Evolutionary conservation across 2,329 filamentous ascomycete species (phyloP).

Genomic region (Curvularia hawaiiensis): DNA sequence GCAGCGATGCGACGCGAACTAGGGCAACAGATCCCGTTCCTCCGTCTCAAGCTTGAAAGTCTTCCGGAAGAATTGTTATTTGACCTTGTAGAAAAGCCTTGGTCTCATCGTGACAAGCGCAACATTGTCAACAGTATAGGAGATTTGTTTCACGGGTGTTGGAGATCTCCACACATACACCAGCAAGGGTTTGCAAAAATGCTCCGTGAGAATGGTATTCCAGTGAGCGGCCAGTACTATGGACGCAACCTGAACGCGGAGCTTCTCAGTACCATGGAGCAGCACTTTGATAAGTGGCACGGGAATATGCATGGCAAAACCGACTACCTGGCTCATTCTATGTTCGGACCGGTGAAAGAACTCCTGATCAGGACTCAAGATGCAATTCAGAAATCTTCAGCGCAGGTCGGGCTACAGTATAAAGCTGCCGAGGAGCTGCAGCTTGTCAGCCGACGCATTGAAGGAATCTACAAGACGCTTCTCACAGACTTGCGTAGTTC

Average conservation of each 20-base stretch:
- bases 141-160: too few species aligned
- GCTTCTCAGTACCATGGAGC: slow-evolving; percentile 5
- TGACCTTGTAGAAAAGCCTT: background rate
- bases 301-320: background rate
- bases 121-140: background rate
- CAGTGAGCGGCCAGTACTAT: slow-evolving; percentile 5
- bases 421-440: too few species aligned
- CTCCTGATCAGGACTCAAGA: background rate
- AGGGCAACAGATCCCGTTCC: background rate
- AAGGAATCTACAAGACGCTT: too few species aligned
- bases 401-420: too few species aligned
- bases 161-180: slow-evolving; percentile 8
- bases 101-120: background rate
- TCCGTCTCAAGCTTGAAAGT: background rate
- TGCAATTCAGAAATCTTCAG: too few species aligned
- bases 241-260: slow-evolving; percentile 17
- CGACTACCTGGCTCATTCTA: background rate
- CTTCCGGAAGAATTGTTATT: background rate
- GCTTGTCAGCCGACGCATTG: too few species aligned
- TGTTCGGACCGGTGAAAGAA: slow-evolving; percentile 1
- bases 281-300: slow-evolving; percentile 9
- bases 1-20: slow-evolving; percentile 12
- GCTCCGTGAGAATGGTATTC: slow-evolving; percentile 19
- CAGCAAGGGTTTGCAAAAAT: slow-evolving; percentile 15
- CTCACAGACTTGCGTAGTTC: too few species aligned